Conservation (phyloP, 192 early-diverging fungal genomes). For the Glomus cerebriforme region DNA sequence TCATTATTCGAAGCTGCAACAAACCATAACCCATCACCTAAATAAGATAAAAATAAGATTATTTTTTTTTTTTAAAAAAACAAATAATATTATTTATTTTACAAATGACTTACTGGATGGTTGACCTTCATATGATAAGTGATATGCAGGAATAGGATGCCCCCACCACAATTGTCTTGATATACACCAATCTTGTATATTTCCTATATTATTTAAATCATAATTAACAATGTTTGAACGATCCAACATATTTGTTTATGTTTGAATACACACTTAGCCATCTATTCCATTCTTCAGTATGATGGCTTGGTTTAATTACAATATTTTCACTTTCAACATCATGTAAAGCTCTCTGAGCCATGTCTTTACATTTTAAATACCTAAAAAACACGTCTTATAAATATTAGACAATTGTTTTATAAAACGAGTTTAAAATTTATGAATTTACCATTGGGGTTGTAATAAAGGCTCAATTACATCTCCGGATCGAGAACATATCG, state of each 20-base stretch:
- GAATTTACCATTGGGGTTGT: conserved; percentile 87
- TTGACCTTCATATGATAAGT: conserved; percentile 55
- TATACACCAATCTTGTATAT: conserved; percentile 96
- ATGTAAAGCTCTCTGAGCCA: conserved; percentile 71
- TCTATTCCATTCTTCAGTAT: conserved; percentile 81
- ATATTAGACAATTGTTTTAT: neutral
- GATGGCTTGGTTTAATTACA: conserved; percentile 68
- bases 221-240: neutral
- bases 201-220: conserved; percentile 36
- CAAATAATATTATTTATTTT: neutral
- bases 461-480: conserved; percentile 95
- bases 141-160: conserved; percentile 91
- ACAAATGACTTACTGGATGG: neutral
- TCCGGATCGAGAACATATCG: conserved; percentile 75
- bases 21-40: conserved; percentile 65
- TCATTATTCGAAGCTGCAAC: conserved; percentile 58
- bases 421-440: neutral
- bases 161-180: conserved; percentile 99
- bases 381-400: conserved; percentile 26
- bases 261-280: conserved; percentile 70
- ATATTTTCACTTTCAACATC: conserved; percentile 67
- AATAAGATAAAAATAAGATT: conserved; percentile 3
- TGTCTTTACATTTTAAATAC: conserved; percentile 79
- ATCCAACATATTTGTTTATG: neutral
- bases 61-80: neutral